These are phyloP conservation scores for Paramecium primaurelia DNA, from an alignment of 73 alveolate species.

Conservation along the genomic window DNA sequence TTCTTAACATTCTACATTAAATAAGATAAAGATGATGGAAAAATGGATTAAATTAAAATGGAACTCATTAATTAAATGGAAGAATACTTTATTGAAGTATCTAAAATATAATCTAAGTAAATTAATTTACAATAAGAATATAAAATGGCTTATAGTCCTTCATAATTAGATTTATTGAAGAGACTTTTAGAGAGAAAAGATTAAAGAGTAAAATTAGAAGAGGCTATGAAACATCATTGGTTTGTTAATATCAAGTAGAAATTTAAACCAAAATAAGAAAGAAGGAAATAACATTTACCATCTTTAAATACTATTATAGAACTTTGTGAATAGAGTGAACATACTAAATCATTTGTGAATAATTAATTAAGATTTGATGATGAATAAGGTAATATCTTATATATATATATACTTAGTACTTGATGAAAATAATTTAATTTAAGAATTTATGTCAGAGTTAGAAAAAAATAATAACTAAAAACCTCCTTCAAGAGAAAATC, in stretches of 20 bases:
- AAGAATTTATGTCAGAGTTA: neutral
- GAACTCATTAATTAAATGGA: neutral
- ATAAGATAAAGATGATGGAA: neutral
- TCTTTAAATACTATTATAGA: slow-evolving; percentile 29
- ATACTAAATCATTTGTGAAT: neutral
- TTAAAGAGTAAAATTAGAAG: neutral
- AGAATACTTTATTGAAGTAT: neutral
- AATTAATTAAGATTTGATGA: neutral
- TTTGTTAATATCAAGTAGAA: slow-evolving; percentile 5
- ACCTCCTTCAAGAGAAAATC: slow-evolving; percentile 29
- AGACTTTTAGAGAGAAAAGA: neutral
- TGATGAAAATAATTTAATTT: neutral
- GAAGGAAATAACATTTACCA: neutral
- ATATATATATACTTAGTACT: neutral
- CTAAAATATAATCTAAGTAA: neutral
- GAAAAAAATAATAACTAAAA: neutral
- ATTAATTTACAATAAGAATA: too few relatives aligned
- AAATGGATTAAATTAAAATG: neutral
- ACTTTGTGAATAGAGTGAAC: slow-evolving; percentile 23
- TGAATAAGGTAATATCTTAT: neutral
- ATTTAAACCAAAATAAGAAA: neutral
- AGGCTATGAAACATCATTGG: slow-evolving; percentile 34
- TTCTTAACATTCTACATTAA: neutral
- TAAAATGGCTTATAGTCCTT: neutral
- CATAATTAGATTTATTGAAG: slow-evolving; percentile 14